phyloP scores from a whole-genome alignment of 2,329 filamentous ascomycete species.

The Colletotrichum falcatum region DNA sequence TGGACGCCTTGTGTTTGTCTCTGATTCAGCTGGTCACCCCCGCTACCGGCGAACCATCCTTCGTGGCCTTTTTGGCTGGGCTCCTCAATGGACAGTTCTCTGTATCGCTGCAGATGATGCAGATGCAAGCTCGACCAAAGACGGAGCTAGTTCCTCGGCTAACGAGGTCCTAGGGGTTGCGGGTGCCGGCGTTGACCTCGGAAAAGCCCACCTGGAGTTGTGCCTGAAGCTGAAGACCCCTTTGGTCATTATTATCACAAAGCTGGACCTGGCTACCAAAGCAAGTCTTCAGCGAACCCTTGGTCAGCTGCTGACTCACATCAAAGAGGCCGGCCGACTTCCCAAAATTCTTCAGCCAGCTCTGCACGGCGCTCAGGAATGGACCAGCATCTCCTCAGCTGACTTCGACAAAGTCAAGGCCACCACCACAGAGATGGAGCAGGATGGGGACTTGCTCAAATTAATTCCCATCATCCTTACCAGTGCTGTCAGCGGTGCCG shows the following conservation, averaged over 20 bases:
- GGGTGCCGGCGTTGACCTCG: slow-evolving; percentile 74
- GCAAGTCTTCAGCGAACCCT: slow-evolving; percentile 76
- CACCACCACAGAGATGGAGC: slow-evolving; percentile 63
- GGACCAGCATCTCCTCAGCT: slow-evolving; percentile 66
- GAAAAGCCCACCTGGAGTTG: slow-evolving; percentile 83
- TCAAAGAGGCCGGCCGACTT: slow-evolving; percentile 80
- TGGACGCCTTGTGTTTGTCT: slow-evolving; percentile 86
- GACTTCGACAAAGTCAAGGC: slow-evolving; percentile 71
- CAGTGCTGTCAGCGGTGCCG: slow-evolving; percentile 86
- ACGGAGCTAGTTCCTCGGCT: slow-evolving; percentile 60
- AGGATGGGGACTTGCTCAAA: slow-evolving; percentile 55
- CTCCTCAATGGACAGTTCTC: slow-evolving; percentile 91
- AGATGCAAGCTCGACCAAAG: slow-evolving; percentile 52
- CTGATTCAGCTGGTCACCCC: slow-evolving; percentile 92
- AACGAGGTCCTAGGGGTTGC: slow-evolving; percentile 64
- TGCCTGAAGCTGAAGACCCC: slow-evolving; percentile 85
- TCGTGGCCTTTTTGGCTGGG: slow-evolving; percentile 93
- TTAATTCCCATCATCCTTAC: slow-evolving; percentile 88
- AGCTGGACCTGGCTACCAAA: slow-evolving; percentile 87
- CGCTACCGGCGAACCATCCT: slow-evolving; percentile 90
- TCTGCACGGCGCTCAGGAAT: slow-evolving; percentile 59
- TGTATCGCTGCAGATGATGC: slow-evolving; percentile 86
- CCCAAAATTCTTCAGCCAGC: slow-evolving; percentile 78
- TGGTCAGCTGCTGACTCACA: slow-evolving; percentile 77
- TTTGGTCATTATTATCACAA: slow-evolving; percentile 87